Percentiles rank a stretch among this genome's conserved stretches.
phyloP scores from a whole-genome alignment of 768 basidiomycete genomes.

The Neoboletus magnificus region DNA sequence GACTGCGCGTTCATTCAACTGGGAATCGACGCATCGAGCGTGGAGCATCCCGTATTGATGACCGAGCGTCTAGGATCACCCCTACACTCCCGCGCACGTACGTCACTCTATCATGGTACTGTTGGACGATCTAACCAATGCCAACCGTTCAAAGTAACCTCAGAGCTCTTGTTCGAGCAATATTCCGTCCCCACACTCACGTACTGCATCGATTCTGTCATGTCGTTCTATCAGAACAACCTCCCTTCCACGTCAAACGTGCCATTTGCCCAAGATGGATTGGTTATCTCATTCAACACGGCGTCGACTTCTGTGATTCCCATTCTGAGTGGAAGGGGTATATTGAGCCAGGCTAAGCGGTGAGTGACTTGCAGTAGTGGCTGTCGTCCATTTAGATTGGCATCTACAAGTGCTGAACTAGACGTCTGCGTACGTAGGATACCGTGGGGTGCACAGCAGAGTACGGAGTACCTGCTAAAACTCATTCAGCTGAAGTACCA shows the following conservation, averaged over 20 bases:
- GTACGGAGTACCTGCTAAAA: slow-evolving; percentile 89
- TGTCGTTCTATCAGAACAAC: slow-evolving; percentile 88
- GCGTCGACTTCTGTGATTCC: slow-evolving; percentile 91
- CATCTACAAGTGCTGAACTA: not conserved
- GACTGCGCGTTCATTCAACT: slow-evolving; percentile 90
- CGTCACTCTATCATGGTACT: slow-evolving; percentile 29
- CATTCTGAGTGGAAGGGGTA: slow-evolving; percentile 74
- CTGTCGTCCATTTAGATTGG: not conserved
- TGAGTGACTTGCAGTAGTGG: slow-evolving; percentile 31
- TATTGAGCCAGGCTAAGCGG: slow-evolving; percentile 87
- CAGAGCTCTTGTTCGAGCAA: slow-evolving; percentile 93
- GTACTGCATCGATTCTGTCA: slow-evolving; percentile 86
- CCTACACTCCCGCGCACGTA: slow-evolving; percentile 81
- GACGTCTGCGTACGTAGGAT: slow-evolving; percentile 53
- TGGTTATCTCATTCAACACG: slow-evolving; percentile 89
- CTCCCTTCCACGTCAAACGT: slow-evolving; percentile 30
- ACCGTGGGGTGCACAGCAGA: slow-evolving; percentile 90
- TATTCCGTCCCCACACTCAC: slow-evolving; percentile 84
- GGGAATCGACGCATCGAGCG: slow-evolving; percentile 69
- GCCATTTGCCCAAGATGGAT: slow-evolving; percentile 62
- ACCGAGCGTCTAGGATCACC: slow-evolving; percentile 88
- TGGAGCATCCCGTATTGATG: slow-evolving; percentile 91
- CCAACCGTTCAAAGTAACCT: slow-evolving; percentile 62
- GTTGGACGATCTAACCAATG: not conserved
- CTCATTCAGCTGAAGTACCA: slow-evolving; percentile 95